phyloP scores from a whole-genome alignment of 805 yeast species.

The Starmera dryadoides region DNA sequence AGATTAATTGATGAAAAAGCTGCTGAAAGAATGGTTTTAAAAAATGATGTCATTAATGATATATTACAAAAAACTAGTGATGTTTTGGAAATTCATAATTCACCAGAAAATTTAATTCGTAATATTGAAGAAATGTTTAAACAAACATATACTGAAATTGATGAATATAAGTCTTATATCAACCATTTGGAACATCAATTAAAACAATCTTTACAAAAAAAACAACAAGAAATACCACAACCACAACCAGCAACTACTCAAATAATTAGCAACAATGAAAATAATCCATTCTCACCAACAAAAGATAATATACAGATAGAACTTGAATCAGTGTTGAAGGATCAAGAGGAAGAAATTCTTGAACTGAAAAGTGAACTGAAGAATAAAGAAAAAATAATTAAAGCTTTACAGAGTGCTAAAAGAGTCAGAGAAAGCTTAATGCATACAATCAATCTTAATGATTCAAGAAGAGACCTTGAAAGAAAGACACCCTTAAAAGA shows the following conservation, averaged over 20 bases:
- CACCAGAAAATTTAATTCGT: slow-evolving; percentile 35
- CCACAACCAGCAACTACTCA: background rate
- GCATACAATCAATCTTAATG: slow-evolving; percentile 14
- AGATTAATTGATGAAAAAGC: slow-evolving; percentile 55
- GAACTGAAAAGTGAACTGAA: slow-evolving; percentile 55
- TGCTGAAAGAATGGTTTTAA: slow-evolving; percentile 45
- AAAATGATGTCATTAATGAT: slow-evolving; percentile 54
- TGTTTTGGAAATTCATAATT: slow-evolving; percentile 21
- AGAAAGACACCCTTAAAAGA: slow-evolving; percentile 13
- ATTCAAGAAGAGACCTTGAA: slow-evolving; percentile 13
- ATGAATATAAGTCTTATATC: slow-evolving; percentile 54
- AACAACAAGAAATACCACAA: background rate
- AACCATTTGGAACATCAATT: slow-evolving; percentile 51
- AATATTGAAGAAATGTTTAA: slow-evolving; percentile 39
- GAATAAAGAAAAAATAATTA: slow-evolving; percentile 75
- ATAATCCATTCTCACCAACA: slow-evolving; percentile 4
- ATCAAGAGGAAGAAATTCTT: slow-evolving; percentile 60
- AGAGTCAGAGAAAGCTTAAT: slow-evolving; percentile 40
- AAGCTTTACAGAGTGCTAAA: slow-evolving; percentile 60
- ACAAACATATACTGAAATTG: slow-evolving; percentile 42
- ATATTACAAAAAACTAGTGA: slow-evolving; percentile 35
- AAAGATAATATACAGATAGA: slow-evolving; percentile 10
- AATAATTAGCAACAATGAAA: too few species aligned
- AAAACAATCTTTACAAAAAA: slow-evolving; percentile 13
- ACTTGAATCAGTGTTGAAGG: slow-evolving; percentile 32